These are phyloP conservation scores for Exserohilum rostratum DNA, from an alignment of 2,329 filamentous ascomycete genomes.

Conservation along the genomic window DNA sequence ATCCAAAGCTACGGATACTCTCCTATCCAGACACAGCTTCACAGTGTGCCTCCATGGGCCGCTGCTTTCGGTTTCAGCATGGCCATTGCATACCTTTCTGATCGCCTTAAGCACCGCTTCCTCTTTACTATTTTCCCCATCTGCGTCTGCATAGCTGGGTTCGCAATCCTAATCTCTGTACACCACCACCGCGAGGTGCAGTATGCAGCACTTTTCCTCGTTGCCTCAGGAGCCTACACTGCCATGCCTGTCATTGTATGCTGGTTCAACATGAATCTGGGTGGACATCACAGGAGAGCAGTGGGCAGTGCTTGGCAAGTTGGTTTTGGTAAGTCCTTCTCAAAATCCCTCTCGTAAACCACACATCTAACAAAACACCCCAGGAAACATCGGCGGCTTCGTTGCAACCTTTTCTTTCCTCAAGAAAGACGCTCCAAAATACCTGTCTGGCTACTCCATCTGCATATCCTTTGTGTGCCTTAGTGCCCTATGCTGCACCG, in stretches of 20 bases:
- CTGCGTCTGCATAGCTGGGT: constrained; percentile 72
- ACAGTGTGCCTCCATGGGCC: constrained; percentile 66
- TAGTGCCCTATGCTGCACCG: constrained; percentile 64
- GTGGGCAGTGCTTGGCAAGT: constrained; percentile 59
- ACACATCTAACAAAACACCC: constrained; percentile 15
- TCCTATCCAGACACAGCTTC: constrained; percentile 60
- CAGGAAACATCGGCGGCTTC: constrained; percentile 59
- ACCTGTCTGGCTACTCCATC: constrained; percentile 76
- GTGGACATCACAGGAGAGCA: constrained; percentile 57
- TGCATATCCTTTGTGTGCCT: constrained; percentile 75
- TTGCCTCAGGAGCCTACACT: constrained; percentile 78
- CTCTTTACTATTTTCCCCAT: constrained; percentile 73
- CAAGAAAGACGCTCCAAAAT: constrained; percentile 68
- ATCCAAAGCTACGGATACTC: constrained; percentile 58
- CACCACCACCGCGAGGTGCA: constrained; percentile 71
- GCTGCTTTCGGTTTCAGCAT: constrained; percentile 81
- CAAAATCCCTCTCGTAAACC: neutral
- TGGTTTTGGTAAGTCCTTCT: constrained; percentile 24
- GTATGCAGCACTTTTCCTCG: constrained; percentile 82
- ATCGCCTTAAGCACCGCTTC: constrained; percentile 75
- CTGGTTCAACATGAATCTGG: constrained; percentile 63
- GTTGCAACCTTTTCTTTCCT: constrained; percentile 60
- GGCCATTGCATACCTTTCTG: constrained; percentile 73
- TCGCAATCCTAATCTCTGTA: constrained; percentile 74
- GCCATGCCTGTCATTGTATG: constrained; percentile 83